Evolutionary conservation across 1,284 basidiomycete genomes (phyloP), one percentile per base, ranked within the genome.

Genomic region (Irpex sp.): DNA sequence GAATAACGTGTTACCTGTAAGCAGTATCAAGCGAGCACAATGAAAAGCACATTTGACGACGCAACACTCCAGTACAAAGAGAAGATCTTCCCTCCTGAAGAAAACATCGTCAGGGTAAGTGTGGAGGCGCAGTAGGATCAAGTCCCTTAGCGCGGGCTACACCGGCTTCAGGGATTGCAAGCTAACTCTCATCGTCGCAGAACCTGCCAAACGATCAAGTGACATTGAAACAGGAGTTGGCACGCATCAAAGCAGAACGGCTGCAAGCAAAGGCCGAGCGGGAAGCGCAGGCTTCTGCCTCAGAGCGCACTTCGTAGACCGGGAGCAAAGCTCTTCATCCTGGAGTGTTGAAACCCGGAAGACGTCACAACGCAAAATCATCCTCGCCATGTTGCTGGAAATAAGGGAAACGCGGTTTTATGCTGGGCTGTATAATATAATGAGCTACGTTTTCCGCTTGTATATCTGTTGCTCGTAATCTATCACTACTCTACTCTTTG

Each of bases 1-100:
- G 55, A 78, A 80, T 52, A 80, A 92, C 67, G 93, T 96, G 48
- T 74, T 91, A 48, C 93, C 94, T 9, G 93, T 93, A 73, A 66
- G 90, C 75, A 12, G 18, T 21, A 47, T 45, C n/a, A 7, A 28
- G 36, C 28, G n/a, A 3, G 16, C 36, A 18, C 21, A 21, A 53
- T 51, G 28, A 64, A 18, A 54, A 28, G 14, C 21, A n/a, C 12
- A 54, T 21, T 12, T 28, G 4, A 52, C 12, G n/a, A 18, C 18
- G 19, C 16, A 23, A 19, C 18, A 12, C 36, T 14, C 39, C 63
- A 91, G 90, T 91, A 91, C 70, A 84, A 86, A 71, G 82, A 88
- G 57, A 83, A 79, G 67, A 76, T 92, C 23, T 89, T 91, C 67
- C 88, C 88, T 37, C 76, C 83, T 8, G 73, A 83, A 28, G 81